Conservation (phyloP, 257 asterid genomes). For the Solanum corneliomulleri region DNA sequence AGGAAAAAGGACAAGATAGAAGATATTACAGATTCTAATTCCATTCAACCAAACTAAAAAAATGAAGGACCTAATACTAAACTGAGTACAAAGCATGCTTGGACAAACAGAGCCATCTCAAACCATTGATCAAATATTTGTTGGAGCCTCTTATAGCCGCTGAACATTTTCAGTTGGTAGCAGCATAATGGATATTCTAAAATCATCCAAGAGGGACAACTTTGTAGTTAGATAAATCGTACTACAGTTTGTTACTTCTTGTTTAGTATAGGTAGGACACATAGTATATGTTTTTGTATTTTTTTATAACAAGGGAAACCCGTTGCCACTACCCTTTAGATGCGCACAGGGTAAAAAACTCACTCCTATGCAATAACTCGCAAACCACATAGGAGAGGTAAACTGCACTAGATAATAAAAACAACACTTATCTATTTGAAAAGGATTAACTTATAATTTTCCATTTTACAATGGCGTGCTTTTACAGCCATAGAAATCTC, state of each 20-base stretch:
- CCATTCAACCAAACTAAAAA: neutral
- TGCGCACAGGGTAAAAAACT: no score
- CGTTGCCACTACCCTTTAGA: no score
- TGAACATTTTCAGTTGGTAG: neutral
- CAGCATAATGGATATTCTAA: neutral
- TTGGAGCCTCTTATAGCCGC: neutral
- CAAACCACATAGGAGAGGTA: no score
- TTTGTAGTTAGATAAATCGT: neutral
- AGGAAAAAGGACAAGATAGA: neutral
- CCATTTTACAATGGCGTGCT: neutral
- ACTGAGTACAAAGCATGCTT: neutral
- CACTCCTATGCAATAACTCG: no score
- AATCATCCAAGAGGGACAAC: neutral
- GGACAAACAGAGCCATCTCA: neutral
- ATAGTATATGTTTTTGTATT: neutral
- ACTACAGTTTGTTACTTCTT: neutral
- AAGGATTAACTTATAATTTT: neutral
- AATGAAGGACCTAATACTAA: neutral
- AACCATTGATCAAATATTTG: neutral
- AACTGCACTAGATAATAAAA: neutral
- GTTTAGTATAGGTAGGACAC: neutral
- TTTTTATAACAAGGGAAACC: no score
- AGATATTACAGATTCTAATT: neutral
- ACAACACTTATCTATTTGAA: neutral
- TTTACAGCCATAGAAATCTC: neutral